Percentiles rank a stretch among this genome's conserved stretches.
phyloP scores from a whole-genome alignment of 169 alveolate genomes.

The Babesia sp. region DNA sequence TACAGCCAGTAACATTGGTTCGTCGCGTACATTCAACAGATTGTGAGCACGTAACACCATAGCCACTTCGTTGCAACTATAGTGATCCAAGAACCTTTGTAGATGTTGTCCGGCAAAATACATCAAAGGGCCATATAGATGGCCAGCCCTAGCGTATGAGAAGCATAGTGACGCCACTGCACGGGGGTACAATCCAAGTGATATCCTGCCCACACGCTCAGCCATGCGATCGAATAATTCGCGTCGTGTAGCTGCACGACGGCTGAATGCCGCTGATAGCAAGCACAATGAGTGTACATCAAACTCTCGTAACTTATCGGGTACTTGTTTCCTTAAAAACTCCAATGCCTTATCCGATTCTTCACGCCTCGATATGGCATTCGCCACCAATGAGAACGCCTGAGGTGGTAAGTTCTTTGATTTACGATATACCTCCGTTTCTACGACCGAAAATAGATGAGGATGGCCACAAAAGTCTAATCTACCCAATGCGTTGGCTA shows the following conservation, averaged over 20 bases:
- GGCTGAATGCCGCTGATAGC: constrained; percentile 36
- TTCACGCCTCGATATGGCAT: constrained; percentile 27
- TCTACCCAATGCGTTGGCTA: constrained; percentile 36
- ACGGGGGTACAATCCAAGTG: constrained; percentile 68
- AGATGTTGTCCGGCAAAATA: constrained; percentile 64
- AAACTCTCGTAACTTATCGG: constrained; percentile 36
- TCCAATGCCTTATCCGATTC: constrained; percentile 20
- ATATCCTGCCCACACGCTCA: constrained; percentile 70
- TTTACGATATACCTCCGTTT: constrained; percentile 52
- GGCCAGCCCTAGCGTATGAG: constrained; percentile 71
- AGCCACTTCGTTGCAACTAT: constrained; percentile 48
- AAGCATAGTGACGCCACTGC: constrained; percentile 70
- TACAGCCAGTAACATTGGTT: constrained; percentile 20
- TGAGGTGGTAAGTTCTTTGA: constrained; percentile 26
- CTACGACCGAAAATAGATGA: constrained; percentile 43
- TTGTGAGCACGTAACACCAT: constrained; percentile 46
- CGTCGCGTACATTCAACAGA: constrained; percentile 40
- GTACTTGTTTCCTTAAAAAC: neutral
- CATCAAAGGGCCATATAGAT: constrained; percentile 76
- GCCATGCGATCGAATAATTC: constrained; percentile 63
- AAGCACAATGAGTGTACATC: constrained; percentile 63
- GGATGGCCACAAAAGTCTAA: constrained; percentile 51
- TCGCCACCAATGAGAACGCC: constrained; percentile 26
- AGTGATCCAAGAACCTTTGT: constrained; percentile 34
- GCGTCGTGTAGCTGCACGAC: constrained; percentile 15